Base-by-base conservation (phyloP, 2,329 filamentous ascomycete genomes). In the Nigrospora sphaerica region DNA sequence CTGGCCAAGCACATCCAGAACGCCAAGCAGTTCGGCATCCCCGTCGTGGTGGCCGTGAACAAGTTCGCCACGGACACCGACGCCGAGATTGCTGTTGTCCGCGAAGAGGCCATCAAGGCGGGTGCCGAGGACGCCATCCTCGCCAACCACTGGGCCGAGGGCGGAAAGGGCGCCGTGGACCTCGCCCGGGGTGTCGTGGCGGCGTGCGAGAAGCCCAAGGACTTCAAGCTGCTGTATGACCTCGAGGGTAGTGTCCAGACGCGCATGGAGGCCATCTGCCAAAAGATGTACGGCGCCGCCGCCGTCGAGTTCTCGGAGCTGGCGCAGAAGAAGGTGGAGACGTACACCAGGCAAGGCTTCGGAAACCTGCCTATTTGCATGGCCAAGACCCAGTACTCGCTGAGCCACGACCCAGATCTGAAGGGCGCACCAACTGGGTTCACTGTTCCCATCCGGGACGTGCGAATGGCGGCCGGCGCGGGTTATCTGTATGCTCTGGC, bases 331-430 rank as follows among this genome's bases (percentile, higher is more conserved):
- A 97, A 98, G 80, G 86, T 97, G 54, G 91, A 96, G 63, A 91
- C 85, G 9, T 98, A 97, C 70, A 91, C 87, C 32, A 81, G 82
- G 63, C 93, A 97, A 68, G 93, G 93, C 39, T 95, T 92, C 59
- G 86, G 86, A 18, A 89, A 95, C 66, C 73, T 98, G 54, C 93
- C 93, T 33, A 95, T 97, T 62, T 98, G 93, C 66, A 81, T 97
- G 54, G 93, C 93, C 52, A 98, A 98, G 83, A 98, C 93, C 13
- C 93, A 98, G 68, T 98, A 98, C 73, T 95, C 88, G 32, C 77
- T 98, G 42, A 93, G 86, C 48, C 92, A 97, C 67, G 90, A 98
- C 65, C 86, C 92, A 3, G 83, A 87, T 12, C 77, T 97, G 58
- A 98, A 98, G 79, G 93, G 93, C 52, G 93, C 93, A 10, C 93